phyloP scores from a whole-genome alignment of 306 rosid species.

The Vigna nakashimae region DNA sequence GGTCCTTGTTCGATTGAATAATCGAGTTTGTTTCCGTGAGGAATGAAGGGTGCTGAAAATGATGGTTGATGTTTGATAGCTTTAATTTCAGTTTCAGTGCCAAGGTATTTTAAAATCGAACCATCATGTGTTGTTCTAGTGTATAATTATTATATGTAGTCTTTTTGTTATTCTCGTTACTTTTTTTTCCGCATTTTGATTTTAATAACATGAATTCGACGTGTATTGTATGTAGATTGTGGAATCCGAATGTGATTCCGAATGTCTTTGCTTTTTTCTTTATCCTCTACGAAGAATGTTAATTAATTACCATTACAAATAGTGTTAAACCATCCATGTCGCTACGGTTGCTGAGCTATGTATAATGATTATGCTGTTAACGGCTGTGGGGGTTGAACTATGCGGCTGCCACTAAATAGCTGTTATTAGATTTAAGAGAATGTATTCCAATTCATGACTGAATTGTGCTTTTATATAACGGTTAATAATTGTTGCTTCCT shows the following conservation, averaged over 20 bases:
- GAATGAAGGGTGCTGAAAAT: not conserved
- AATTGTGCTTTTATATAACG: not conserved
- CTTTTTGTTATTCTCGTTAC: conserved; percentile 12
- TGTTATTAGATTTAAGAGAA: conserved; percentile 15
- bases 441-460: conserved; percentile 29
- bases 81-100: conserved; percentile 28
- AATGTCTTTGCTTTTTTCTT: not conserved
- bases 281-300: not conserved
- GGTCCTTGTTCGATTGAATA: conserved; percentile 19
- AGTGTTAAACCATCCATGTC: not conserved
- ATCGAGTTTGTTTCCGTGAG: conserved; percentile 12
- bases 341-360: conserved; percentile 5
- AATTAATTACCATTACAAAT: not conserved
- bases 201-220: conserved; percentile 28
- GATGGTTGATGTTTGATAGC: conserved; percentile 16
- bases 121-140: conserved; percentile 1
- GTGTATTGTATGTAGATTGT: not conserved
- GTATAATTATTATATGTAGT: not conserved
- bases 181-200: not conserved
- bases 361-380: not conserved
- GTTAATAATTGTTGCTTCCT: conserved; percentile 8
- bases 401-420: conserved; percentile 24
- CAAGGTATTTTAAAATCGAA: conserved; percentile 28
- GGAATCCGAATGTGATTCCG: conserved; percentile 16
- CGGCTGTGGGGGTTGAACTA: not conserved